Base-by-base conservation (phyloP, 2,329 filamentous ascomycete genomes). In the Ceratocystis smalleyi region DNA sequence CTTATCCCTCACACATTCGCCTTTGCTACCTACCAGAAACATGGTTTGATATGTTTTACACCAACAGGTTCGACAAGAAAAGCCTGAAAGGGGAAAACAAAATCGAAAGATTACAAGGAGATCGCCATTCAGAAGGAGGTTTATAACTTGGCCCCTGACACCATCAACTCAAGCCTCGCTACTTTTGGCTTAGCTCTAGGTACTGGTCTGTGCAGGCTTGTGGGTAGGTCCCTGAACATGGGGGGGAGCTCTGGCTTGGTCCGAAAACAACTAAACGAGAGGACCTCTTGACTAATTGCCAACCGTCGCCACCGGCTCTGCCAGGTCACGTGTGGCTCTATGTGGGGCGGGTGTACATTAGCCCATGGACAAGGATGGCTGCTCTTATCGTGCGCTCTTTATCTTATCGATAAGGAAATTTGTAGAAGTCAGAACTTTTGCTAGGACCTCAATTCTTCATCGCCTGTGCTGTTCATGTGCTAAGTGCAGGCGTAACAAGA, bases 371-470 rank as follows among this genome's bases (percentile, higher is more conserved):
- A 49, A 19, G 19, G 45, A n/a, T n/a, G 22, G 15, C 49, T 57
- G 27, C 0, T 24, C 27, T 57, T 57, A 32, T 57, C 51, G 12
- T 1, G 6, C 17, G 3, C 3, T 0, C 3, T 19, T 22, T 63
- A 59, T 32, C 30, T 65, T 67, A 67, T 67, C 65, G 65, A 67
- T 67, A 67, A 67, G 59, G 43, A 64, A 67, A 61, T 64, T 62
- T 66, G 59, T 47, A 40, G 17, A 62, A 45, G 43, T 40, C 43
- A 40, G 40, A 45, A 62, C 51, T 59, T 62, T 59, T 57, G 57
- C 45, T 5, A 40, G 15, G 24, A 32, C 35, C 24, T 63, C 22
- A 45, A 49, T 27, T 60, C 30, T 35, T 10, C 43, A 24, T 30
- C 61, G 35, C 59, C 30, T 30, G 19, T n/a, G 19, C 22, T 47